A percentile compares a stretch with the other conserved stretches of the same genome.
These are phyloP conservation scores for Globisporangium sylvaticum DNA, from an alignment of 352 stramenopile genomes.

Conservation along the genomic window DNA sequence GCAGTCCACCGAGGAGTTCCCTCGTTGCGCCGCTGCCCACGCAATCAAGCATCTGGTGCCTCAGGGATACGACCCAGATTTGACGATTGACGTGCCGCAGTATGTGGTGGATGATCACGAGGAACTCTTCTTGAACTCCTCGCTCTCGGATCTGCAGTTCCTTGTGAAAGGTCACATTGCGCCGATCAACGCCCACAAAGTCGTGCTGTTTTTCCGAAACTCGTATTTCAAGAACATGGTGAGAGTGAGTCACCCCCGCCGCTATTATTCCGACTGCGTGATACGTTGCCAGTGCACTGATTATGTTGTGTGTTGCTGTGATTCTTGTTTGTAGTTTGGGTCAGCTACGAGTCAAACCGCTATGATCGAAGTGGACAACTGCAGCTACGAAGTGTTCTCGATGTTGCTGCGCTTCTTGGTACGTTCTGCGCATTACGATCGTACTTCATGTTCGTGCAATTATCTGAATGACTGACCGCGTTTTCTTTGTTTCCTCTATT, in stretches of 20 bases:
- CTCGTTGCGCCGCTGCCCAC: slow-evolving; percentile 73
- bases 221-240: slow-evolving; percentile 92
- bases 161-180: slow-evolving; percentile 84
- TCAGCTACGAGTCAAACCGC: slow-evolving; percentile 75
- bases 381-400: slow-evolving; percentile 85
- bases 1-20: slow-evolving; percentile 68
- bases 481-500: slow-evolving; percentile 7
- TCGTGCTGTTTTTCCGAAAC: slow-evolving; percentile 88
- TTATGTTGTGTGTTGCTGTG: slow-evolving; percentile 1
- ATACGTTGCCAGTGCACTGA: slow-evolving; percentile 8
- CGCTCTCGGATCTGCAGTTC: slow-evolving; percentile 82
- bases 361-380: slow-evolving; percentile 88
- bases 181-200: slow-evolving; percentile 86
- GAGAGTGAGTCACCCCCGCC: slow-evolving; percentile 54
- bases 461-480: slow-evolving; percentile 4
- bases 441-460: neutral
- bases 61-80: slow-evolving; percentile 58
- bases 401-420: slow-evolving; percentile 83
- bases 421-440: slow-evolving; percentile 15
- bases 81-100: slow-evolving; percentile 71
- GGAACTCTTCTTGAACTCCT: slow-evolving; percentile 82
- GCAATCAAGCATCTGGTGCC: slow-evolving; percentile 86
- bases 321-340: slow-evolving; percentile 55
- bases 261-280: neutral
- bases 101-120: slow-evolving; percentile 88